These are phyloP conservation scores for Musa acuminata DNA, from an alignment of 176 grass and related monocot genomes.

Conservation along the genomic window DNA sequence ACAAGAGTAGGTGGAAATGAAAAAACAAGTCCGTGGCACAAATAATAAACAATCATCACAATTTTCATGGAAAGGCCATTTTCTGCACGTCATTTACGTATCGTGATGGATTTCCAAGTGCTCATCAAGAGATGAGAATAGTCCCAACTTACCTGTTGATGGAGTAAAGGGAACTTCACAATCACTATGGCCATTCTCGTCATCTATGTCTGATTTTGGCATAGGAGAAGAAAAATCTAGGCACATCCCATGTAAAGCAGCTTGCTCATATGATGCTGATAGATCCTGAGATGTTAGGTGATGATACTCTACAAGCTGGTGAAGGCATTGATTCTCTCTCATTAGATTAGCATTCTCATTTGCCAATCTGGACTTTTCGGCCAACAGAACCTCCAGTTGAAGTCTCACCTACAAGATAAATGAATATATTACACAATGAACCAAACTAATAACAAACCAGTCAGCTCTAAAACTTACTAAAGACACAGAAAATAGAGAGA, in stretches of 20 bases:
- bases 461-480: too few relatives aligned
- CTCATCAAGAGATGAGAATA: not conserved
- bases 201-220: too few relatives aligned
- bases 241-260: slow-evolving; percentile 47
- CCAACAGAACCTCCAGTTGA: slow-evolving; percentile 73
- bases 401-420: slow-evolving; percentile 50
- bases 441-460: not conserved
- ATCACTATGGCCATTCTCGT: not conserved
- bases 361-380: slow-evolving; percentile 77
- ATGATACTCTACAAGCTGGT: slow-evolving; percentile 91
- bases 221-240: slow-evolving; percentile 52
- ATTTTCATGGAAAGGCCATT: too few relatives aligned
- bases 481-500: too few relatives aligned
- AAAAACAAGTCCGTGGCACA: too few relatives aligned
- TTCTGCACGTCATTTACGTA: not conserved
- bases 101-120: not conserved
- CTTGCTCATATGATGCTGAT: slow-evolving; percentile 52
- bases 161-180: not conserved
- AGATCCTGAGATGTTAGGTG: slow-evolving; percentile 78
- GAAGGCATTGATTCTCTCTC: slow-evolving; percentile 75
- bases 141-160: not conserved
- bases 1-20: too few relatives aligned
- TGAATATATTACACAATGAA: not conserved
- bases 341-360: slow-evolving; percentile 71
- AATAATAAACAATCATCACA: too few relatives aligned